Evolutionary conservation across 371 early-diverging fungal species (phyloP).

Genomic region (Parasitella parasitica): DNA sequence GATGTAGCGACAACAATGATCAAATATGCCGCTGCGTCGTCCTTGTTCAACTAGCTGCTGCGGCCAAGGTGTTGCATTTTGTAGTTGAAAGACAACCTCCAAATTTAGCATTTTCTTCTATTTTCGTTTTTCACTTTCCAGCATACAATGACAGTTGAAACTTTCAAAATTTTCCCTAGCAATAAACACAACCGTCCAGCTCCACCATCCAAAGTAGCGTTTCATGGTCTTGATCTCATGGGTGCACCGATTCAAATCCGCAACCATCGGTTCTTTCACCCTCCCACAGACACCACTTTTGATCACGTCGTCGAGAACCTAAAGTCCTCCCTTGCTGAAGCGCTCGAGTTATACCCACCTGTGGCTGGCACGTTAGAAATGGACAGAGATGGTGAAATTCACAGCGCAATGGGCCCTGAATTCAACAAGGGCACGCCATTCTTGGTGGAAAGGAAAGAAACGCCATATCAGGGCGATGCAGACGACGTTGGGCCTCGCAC

Average conservation of each 20-base stretch:
- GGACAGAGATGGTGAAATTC: constrained; percentile 21
- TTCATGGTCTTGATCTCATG: constrained; percentile 37
- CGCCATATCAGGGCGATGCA: constrained; percentile 27
- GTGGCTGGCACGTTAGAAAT: constrained; percentile 27
- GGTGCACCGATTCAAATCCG: constrained; percentile 39
- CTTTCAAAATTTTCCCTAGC: constrained; percentile 29
- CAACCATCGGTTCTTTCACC: constrained; percentile 39
- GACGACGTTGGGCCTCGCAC: constrained; percentile 35
- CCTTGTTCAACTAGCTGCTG: too few relatives aligned
- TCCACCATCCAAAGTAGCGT: constrained; percentile 22
- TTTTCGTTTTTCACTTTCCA: too few relatives aligned
- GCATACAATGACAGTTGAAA: constrained; percentile 29
- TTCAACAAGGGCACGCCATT: constrained; percentile 33
- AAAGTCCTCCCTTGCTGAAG: constrained; percentile 38
- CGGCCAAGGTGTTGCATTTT: too few relatives aligned
- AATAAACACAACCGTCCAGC: constrained; percentile 30
- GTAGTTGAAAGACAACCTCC: too few relatives aligned
- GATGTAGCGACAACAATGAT: too few relatives aligned
- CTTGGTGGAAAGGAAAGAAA: constrained; percentile 35
- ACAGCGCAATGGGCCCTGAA: constrained; percentile 21
- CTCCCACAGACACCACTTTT: not conserved
- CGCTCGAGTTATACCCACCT: constrained; percentile 43
- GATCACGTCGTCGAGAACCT: constrained; percentile 25
- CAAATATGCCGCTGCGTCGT: too few relatives aligned
- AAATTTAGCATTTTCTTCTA: too few relatives aligned